These are phyloP conservation scores for Quercus tomentella DNA, from an alignment of 331 rosid species.

Conservation along the genomic window DNA sequence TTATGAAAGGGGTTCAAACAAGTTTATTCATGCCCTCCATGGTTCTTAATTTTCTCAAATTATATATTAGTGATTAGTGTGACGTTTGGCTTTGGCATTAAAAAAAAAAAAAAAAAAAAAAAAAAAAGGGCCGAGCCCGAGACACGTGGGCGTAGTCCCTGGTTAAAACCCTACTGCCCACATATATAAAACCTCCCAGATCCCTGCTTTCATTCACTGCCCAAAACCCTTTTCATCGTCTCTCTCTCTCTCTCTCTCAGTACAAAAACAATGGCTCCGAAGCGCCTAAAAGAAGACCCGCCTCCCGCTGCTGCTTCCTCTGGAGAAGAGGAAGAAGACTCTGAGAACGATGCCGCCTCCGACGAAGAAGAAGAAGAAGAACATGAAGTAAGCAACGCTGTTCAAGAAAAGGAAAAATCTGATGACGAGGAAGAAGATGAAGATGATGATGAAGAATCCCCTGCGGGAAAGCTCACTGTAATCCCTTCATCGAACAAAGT, in stretches of 20 bases:
- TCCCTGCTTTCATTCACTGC: neutral
- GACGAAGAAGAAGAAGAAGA: conserved; percentile 20
- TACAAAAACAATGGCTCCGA: conserved; percentile 29
- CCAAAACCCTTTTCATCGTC: neutral
- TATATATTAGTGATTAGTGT: no score
- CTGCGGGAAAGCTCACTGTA: neutral
- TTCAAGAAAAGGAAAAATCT: neutral
- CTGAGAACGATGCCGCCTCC: conserved; percentile 6
- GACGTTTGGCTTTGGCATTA: no score
- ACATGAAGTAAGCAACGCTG: neutral
- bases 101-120: neutral
- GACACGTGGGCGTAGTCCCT: no score
- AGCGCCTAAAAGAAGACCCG: conserved; percentile 26
- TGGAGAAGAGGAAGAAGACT: conserved; percentile 22
- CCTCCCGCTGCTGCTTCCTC: conserved; percentile 27
- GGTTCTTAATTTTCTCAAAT: no score
- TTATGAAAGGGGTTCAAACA: no score
- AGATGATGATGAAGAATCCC: neutral
- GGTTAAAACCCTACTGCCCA: conserved; percentile 28
- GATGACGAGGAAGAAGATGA: conserved; percentile 5
- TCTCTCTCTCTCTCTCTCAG: no score
- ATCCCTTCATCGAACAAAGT: neutral
- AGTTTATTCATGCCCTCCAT: no score
- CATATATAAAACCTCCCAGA: neutral
- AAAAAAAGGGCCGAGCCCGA: fast-evolving